Conservation (phyloP, 352 stramenopile species). For the Thalassiosira exigua region DNA sequence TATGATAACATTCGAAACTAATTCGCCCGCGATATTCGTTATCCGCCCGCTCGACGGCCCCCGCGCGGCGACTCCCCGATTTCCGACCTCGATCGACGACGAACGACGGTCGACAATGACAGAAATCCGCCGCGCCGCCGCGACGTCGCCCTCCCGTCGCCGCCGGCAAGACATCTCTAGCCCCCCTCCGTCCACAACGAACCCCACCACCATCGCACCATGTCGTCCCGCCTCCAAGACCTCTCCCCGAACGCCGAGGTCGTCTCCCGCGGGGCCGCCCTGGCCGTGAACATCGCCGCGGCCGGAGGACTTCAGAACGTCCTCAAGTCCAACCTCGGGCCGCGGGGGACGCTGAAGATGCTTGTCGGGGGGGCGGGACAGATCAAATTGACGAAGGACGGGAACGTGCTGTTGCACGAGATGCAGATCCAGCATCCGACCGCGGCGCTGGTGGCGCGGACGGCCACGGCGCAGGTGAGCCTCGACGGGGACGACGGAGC, state of each 20-base stretch:
- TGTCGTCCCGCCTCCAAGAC: conserved; percentile 65
- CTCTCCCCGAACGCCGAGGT: conserved; percentile 97
- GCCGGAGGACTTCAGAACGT: conserved; percentile 96
- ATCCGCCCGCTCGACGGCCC: too few species aligned
- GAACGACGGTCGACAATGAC: too few species aligned
- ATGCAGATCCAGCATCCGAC: conserved; percentile 99
- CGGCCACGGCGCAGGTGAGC: conserved; percentile 94
- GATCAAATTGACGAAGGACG: conserved; percentile 99
- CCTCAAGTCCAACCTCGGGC: conserved; percentile 90
- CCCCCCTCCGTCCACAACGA: too few species aligned
- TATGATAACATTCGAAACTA: too few species aligned
- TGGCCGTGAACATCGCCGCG: conserved; percentile 97
- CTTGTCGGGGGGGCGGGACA: conserved; percentile 98
- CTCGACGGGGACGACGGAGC: too few species aligned
- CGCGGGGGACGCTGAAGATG: conserved; percentile 99
- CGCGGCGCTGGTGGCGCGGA: conserved; percentile 96
- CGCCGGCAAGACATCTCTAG: too few species aligned
- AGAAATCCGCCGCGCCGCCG: too few species aligned
- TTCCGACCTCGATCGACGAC: too few species aligned
- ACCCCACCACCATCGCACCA: conserved; percentile 25
- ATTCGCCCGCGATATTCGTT: too few species aligned
- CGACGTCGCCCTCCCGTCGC: too few species aligned
- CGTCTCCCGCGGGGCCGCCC: conserved; percentile 93
- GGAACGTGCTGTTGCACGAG: conserved; percentile 98
- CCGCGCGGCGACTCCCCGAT: too few species aligned